These are phyloP conservation scores for Inga laurina DNA, from an alignment of 306 rosid species.

Conservation along the genomic window DNA sequence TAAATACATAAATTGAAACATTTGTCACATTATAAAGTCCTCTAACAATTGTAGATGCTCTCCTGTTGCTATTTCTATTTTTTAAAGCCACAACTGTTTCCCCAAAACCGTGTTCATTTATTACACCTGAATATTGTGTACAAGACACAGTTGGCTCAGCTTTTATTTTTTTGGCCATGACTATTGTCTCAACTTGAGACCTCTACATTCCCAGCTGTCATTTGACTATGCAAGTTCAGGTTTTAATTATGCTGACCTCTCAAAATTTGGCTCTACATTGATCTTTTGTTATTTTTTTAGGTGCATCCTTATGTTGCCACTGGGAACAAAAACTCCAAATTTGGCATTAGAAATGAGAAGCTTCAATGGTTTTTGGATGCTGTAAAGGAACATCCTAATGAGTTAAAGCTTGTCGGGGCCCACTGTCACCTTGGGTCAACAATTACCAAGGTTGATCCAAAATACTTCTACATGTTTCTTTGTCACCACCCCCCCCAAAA, in stretches of 20 bases:
- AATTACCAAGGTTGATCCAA: constrained; percentile 74
- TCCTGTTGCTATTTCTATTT: not conserved
- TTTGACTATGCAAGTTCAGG: constrained; percentile 1
- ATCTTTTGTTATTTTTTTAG: constrained; percentile 41
- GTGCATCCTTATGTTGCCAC: constrained; percentile 97
- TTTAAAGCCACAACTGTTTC: constrained; percentile 5
- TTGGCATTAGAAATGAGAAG: constrained; percentile 95
- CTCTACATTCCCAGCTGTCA: constrained; percentile 1
- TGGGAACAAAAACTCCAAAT: constrained; percentile 94
- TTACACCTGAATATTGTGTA: not conserved
- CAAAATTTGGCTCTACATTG: not conserved
- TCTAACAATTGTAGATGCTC: constrained; percentile 2
- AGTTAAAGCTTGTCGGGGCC: constrained; percentile 91
- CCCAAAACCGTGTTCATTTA: not conserved
- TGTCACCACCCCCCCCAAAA: not conserved
- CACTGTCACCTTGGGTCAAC: constrained; percentile 99
- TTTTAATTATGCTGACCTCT: constrained; percentile 11
- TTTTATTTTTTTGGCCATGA: not conserved
- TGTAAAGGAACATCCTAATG: constrained; percentile 76
- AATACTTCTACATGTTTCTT: not conserved
- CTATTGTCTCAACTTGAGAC: not conserved
- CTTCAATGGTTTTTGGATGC: constrained; percentile 93
- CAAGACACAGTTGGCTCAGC: not conserved
- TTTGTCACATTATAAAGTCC: not conserved
- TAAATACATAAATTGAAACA: not conserved